Evolutionary conservation across 768 basidiomycete genomes (phyloP).

Genomic region (Lenzites betulinus): DNA sequence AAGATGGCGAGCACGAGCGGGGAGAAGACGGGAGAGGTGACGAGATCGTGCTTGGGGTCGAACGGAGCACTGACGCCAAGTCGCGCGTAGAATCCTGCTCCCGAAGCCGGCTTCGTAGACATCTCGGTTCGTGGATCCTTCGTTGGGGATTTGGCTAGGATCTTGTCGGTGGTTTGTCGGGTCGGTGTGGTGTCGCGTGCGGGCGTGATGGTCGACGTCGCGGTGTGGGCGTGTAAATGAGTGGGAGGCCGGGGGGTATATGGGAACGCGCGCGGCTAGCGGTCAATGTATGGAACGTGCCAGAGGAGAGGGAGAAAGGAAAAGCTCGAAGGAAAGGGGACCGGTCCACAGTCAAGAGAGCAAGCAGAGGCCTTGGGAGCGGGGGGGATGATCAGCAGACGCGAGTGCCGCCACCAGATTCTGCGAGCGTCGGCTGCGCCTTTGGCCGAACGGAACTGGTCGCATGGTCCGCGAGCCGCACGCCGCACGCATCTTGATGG

Average conservation of each 20-base stretch:
- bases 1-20: conserved; percentile 46
- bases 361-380: neutral
- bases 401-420: neutral
- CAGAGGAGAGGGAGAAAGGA: neutral
- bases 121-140: neutral
- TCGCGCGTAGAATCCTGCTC: conserved; percentile 20
- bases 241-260: neutral
- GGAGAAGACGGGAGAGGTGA: conserved; percentile 53
- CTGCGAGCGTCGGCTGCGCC: conserved; percentile 6
- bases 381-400: conserved; percentile 7
- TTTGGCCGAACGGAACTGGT: conserved; percentile 4
- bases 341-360: neutral
- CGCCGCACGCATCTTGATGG: too few species aligned
- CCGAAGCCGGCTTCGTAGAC: conserved; percentile 3
- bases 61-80: conserved; percentile 44
- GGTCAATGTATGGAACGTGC: neutral
- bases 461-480: conserved; percentile 7
- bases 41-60: conserved; percentile 40
- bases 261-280: neutral
- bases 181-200: neutral
- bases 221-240: conserved; percentile 1
- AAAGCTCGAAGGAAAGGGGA: conserved; percentile 1
- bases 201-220: conserved; percentile 3
- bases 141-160: too few species aligned
- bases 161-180: too few species aligned